phyloP scores from a whole-genome alignment of 768 basidiomycete genomes.

The Candolleomyces eurysporus region DNA sequence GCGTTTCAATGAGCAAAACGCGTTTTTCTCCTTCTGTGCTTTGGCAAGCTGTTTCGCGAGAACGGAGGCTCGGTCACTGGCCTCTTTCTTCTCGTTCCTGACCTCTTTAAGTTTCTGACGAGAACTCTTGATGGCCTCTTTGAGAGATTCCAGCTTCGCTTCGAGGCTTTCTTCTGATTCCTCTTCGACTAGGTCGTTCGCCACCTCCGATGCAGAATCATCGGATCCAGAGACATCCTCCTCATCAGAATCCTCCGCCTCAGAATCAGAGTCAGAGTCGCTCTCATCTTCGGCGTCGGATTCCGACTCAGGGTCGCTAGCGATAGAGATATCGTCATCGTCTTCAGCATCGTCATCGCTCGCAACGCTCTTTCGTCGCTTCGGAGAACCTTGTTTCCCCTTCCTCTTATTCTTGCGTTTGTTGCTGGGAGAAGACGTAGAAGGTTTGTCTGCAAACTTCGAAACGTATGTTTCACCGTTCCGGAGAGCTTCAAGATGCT shows the following conservation, averaged over 20 bases:
- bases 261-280: conserved; percentile 14
- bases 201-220: conserved; percentile 16
- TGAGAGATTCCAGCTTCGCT: conserved; percentile 41
- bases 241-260: conserved; percentile 33
- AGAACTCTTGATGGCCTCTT: conserved; percentile 37
- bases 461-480: conserved; percentile 44
- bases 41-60: conserved; percentile 41
- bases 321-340: neutral
- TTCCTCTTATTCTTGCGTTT: conserved; percentile 50
- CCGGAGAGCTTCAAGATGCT: conserved; percentile 46
- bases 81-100: conserved; percentile 35
- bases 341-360: conserved; percentile 15
- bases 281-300: conserved; percentile 20
- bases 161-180: conserved; percentile 45
- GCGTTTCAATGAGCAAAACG: conserved; percentile 56
- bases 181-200: conserved; percentile 23
- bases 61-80: conserved; percentile 28
- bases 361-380: conserved; percentile 34
- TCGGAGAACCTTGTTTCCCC: conserved; percentile 41
- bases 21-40: conserved; percentile 60
- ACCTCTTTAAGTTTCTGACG: conserved; percentile 36
- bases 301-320: neutral
- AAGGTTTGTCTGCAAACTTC: conserved; percentile 32
- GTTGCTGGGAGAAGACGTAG: conserved; percentile 25
- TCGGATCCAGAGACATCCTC: conserved; percentile 33